A percentile compares a stretch with the other conserved stretches of the same genome.
Evolutionary conservation across 2,329 filamentous ascomycete species (phyloP).

Genomic region (Verticillium longisporum): DNA sequence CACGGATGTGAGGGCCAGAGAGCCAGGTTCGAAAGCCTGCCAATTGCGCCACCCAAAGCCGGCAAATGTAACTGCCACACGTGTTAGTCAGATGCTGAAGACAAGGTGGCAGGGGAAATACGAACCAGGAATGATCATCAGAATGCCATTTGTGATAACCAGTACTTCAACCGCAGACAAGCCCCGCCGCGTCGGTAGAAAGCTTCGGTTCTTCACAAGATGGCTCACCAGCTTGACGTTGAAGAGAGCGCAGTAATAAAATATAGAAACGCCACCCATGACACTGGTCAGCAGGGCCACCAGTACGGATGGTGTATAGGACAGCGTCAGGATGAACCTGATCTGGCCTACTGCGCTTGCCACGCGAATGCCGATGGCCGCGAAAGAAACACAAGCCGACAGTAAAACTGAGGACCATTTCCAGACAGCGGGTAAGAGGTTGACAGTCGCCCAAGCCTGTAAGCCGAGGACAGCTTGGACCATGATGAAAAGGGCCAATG

Average conservation of each 20-base stretch:
- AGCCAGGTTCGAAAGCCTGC: constrained; percentile 40
- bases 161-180: constrained; percentile 48
- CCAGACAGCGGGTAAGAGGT: constrained; percentile 33
- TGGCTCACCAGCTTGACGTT: constrained; percentile 43
- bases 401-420: constrained; percentile 21
- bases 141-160: constrained; percentile 46
- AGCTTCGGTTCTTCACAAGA: constrained; percentile 36
- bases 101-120: neutral
- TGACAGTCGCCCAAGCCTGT: constrained; percentile 47
- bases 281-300: constrained; percentile 16
- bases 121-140: constrained; percentile 51
- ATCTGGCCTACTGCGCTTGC: constrained; percentile 29
- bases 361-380: constrained; percentile 21
- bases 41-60: constrained; percentile 36
- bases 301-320: neutral
- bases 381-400: constrained; percentile 25
- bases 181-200: constrained; percentile 33
- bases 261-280: constrained; percentile 32
- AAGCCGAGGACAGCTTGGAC: constrained; percentile 40
- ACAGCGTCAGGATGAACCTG: constrained; percentile 16
- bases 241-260: constrained; percentile 51
- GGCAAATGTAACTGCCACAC: constrained; percentile 39
- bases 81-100: neutral
- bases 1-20: constrained; percentile 41
- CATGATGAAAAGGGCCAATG: constrained; percentile 35